phyloP scores from a whole-genome alignment of 1,284 basidiomycete genomes.

The Ustilago hordei region DNA sequence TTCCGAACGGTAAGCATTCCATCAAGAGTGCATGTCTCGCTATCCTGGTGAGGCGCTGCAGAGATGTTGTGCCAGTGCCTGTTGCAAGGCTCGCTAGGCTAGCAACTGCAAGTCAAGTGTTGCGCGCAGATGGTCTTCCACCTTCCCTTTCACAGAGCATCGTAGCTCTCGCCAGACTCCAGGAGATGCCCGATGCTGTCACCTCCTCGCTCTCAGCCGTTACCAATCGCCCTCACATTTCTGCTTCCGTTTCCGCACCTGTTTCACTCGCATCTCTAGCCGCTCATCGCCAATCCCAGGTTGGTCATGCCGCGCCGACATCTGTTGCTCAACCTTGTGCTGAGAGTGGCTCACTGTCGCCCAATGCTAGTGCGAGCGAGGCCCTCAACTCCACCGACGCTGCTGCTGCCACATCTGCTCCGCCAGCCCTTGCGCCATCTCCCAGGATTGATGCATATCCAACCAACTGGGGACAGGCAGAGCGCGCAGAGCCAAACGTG shows the following conservation, averaged over 20 bases:
- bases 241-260: slow-evolving; percentile 26
- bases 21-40: slow-evolving; percentile 52
- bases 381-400: not conserved
- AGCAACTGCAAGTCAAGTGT: slow-evolving; percentile 28
- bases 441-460: slow-evolving; percentile 32
- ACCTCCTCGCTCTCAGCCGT: not conserved
- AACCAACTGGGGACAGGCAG: slow-evolving; percentile 5
- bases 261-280: slow-evolving; percentile 6
- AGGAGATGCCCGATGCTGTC: slow-evolving; percentile 5
- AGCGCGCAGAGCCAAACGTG: slow-evolving; percentile 10
- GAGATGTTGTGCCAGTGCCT: slow-evolving; percentile 67
- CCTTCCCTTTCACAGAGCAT: slow-evolving; percentile 39
- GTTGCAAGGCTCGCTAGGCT: slow-evolving; percentile 63
- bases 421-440: slow-evolving; percentile 28
- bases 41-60: slow-evolving; percentile 59
- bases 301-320: not conserved
- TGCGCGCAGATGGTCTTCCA: slow-evolving; percentile 13
- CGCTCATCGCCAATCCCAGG: not conserved
- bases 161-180: slow-evolving; percentile 21
- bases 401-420: not conserved
- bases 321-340: not conserved
- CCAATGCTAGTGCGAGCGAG: not conserved
- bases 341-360: not conserved
- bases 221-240: slow-evolving; percentile 3
- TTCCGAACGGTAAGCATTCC: slow-evolving; percentile 27